Percentiles rank a stretch among this genome's conserved stretches.
Evolutionary conservation across 1,284 basidiomycete species (phyloP).

Genomic region (Malassezia brasiliensis): DNA sequence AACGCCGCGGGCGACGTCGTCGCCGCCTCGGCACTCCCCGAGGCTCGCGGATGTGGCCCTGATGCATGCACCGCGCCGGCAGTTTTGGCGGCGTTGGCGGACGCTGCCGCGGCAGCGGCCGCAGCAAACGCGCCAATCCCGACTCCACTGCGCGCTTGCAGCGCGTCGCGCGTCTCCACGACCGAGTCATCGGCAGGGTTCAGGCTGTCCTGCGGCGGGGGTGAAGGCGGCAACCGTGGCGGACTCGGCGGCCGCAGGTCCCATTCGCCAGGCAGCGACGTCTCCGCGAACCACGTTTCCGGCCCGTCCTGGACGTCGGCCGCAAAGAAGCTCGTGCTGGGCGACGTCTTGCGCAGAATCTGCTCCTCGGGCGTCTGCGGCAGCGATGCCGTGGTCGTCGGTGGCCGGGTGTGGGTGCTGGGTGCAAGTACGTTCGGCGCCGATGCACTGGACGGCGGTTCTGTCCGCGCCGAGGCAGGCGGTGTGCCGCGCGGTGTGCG

Average conservation of each 20-base stretch:
- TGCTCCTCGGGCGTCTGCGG: not conserved
- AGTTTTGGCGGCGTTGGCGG: not conserved
- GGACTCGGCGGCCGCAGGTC: not conserved
- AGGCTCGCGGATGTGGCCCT: not conserved
- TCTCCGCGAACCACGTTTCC: conserved; percentile 2
- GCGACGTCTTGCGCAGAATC: not conserved
- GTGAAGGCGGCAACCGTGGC: not conserved
- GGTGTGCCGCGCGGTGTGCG: not conserved
- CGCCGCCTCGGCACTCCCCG: too few relatives aligned
- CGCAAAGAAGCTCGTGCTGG: not conserved
- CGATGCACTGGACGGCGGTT: not conserved
- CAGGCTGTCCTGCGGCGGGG: not conserved
- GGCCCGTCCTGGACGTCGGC: not conserved
- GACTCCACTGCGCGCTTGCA: not conserved
- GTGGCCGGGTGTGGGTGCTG: not conserved
- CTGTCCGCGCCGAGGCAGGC: not conserved
- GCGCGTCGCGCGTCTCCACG: not conserved
- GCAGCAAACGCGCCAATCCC: not conserved
- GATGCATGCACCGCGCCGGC: not conserved
- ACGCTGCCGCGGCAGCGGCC: not conserved
- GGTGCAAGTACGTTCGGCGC: not conserved
- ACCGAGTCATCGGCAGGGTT: not conserved
- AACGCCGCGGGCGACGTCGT: too few relatives aligned
- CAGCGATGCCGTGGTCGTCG: not conserved
- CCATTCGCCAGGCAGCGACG: conserved; percentile 1